A percentile compares a stretch with the other conserved stretches of the same genome.
Evolutionary conservation across 148 eudicot genomes (phyloP).

Genomic region (Vaccinium vitisidaea): DNA sequence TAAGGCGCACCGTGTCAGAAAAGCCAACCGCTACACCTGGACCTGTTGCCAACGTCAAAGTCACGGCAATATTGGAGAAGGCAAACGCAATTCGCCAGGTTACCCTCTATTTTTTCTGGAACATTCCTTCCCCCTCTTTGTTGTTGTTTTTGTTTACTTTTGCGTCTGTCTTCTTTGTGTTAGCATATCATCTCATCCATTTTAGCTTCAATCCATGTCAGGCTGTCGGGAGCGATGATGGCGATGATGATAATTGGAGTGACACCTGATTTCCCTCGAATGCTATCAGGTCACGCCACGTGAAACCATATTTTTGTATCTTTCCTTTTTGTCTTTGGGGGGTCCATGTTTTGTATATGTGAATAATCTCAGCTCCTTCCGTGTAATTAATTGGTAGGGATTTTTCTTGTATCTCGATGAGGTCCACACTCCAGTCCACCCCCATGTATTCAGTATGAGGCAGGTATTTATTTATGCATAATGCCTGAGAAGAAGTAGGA

Average conservation of each 20-base stretch:
- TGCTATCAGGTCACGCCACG: background rate
- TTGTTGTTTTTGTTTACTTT: background rate
- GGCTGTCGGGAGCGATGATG: conserved; percentile 91
- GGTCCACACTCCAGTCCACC: background rate
- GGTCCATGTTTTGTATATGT: conserved; percentile 20
- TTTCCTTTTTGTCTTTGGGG: background rate
- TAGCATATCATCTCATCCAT: background rate
- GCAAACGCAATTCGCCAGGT: conserved; percentile 95
- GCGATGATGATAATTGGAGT: conserved; percentile 79
- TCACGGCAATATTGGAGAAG: conserved; percentile 83
- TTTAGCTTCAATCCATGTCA: conserved; percentile 23
- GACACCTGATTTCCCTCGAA: conserved; percentile 44
- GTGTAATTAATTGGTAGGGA: conserved; percentile 20
- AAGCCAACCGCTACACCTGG: conserved; percentile 40
- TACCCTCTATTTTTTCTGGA: conserved; percentile 12
- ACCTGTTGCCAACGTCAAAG: conserved; percentile 36
- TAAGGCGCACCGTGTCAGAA: conserved; percentile 52
- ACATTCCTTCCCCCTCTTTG: background rate
- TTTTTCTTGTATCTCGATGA: conserved; percentile 18
- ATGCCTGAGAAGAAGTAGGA: background rate
- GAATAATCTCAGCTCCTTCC: conserved; percentile 10
- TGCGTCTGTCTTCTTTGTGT: background rate
- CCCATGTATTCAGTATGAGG: background rate
- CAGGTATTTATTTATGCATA: background rate
- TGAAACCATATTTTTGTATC: conserved; percentile 2